Evolutionary conservation across 306 rosid species (phyloP).

Genomic region (Ammopiptanthus mongolicus): DNA sequence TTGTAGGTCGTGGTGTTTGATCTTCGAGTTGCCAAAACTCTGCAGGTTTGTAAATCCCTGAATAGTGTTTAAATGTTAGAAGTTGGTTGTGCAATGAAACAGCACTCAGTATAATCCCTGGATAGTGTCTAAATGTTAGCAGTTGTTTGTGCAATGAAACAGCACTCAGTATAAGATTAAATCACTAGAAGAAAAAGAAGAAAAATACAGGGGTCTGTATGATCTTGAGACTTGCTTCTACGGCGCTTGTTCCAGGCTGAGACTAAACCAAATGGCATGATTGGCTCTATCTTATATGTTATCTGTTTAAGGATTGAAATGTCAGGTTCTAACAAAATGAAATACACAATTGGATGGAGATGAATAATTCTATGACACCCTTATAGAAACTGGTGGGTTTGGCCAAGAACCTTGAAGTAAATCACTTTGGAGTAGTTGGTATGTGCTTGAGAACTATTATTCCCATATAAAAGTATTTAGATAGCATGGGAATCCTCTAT

Average conservation of each 20-base stretch:
- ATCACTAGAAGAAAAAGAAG: background rate
- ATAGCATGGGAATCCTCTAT: slow-evolving; percentile 24
- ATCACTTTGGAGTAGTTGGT: slow-evolving; percentile 2
- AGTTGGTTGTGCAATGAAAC: slow-evolving; percentile 4
- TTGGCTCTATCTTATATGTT: slow-evolving; percentile 25
- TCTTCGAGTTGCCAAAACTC: slow-evolving; percentile 83
- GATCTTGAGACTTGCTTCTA: slow-evolving; percentile 74
- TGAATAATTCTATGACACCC: slow-evolving; percentile 20
- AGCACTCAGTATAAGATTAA: background rate
- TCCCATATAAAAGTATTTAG: slow-evolving; percentile 30
- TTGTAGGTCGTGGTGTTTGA: slow-evolving; percentile 48
- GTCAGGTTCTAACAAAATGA: slow-evolving; percentile 25
- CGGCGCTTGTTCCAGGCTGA: slow-evolving; percentile 97
- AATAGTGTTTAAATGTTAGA: background rate
- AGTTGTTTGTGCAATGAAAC: background rate
- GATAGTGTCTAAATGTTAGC: background rate
- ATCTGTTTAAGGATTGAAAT: slow-evolving; percentile 19
- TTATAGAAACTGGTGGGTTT: background rate
- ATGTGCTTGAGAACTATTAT: slow-evolving; percentile 18
- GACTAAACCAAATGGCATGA: slow-evolving; percentile 84
- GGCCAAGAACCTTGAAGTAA: background rate
- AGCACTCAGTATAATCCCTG: no score
- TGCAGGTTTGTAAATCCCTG: slow-evolving; percentile 83
- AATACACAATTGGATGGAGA: slow-evolving; percentile 27
- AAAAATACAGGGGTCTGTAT: slow-evolving; percentile 67